Evolutionary conservation across 2,329 filamentous ascomycete genomes (phyloP).

Genomic region (Colletotrichum coccodes): DNA sequence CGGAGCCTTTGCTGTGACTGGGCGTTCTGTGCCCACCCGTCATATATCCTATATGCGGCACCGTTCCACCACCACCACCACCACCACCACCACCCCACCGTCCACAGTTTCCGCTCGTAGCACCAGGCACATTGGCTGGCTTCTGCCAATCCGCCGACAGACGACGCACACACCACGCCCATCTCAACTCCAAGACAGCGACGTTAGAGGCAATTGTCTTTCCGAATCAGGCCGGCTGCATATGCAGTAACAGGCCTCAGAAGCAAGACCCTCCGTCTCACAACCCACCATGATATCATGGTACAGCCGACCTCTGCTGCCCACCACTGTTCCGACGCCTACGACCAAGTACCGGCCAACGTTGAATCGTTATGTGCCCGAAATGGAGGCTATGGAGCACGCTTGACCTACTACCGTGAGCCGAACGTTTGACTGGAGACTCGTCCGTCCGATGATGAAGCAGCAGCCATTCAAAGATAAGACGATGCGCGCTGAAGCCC

Average conservation of each 20-base stretch:
- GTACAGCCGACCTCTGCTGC: conserved; percentile 16
- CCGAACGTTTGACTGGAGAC: conserved; percentile 9
- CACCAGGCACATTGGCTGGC: conserved; percentile 11
- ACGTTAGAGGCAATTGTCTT: conserved; percentile 15
- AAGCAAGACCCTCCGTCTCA: conserved; percentile 17
- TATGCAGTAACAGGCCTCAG: conserved; percentile 28
- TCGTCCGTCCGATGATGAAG: not conserved
- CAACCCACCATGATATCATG: conserved; percentile 33
- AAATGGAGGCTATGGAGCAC: conserved; percentile 5
- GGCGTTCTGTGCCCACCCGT: not conserved
- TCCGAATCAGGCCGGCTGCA: conserved; percentile 30
- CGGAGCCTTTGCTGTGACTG: not conserved
- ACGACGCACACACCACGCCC: not conserved
- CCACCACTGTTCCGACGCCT: conserved; percentile 6
- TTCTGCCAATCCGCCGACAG: not conserved
- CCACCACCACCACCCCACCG: not conserved
- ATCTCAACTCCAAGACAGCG: not conserved
- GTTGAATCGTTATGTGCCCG: conserved; percentile 20
- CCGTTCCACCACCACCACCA: too few species aligned
- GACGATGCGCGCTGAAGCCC: not conserved
- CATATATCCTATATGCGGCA: conserved; percentile 3
- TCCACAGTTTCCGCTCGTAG: conserved; percentile 14
- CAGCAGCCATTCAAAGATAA: conserved; percentile 4
- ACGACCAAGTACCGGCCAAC: conserved; percentile 28
- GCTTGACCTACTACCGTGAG: conserved; percentile 1